Evolutionary conservation across 208 protist species (phyloP).

Genomic region (Leishmania braziliensis): DNA sequence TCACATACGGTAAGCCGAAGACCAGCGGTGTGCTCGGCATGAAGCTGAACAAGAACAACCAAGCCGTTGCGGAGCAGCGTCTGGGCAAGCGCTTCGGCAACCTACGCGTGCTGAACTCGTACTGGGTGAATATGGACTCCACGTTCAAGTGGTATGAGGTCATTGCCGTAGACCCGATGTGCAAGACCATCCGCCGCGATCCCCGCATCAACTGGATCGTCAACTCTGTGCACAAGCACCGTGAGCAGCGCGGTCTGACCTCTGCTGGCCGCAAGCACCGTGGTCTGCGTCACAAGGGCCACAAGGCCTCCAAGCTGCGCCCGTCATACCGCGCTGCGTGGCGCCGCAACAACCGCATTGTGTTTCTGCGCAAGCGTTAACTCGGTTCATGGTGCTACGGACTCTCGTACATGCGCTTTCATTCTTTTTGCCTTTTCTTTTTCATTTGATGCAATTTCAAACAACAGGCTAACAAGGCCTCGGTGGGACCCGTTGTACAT

Average conservation of each 20-base stretch:
- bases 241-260: constrained; percentile 98
- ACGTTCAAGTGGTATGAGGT: constrained; percentile 99
- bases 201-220: constrained; percentile 99
- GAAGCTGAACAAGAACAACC: constrained; percentile 97
- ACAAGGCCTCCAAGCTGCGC: constrained; percentile 94
- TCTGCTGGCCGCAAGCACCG: constrained; percentile 96
- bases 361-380: constrained; percentile 93
- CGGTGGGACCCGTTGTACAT: background rate
- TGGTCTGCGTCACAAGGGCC: constrained; percentile 96
- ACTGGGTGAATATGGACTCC: constrained; percentile 98
- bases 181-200: constrained; percentile 98
- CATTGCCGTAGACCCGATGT: constrained; percentile 98
- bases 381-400: background rate
- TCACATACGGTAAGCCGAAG: constrained; percentile 99
- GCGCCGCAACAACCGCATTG: constrained; percentile 98
- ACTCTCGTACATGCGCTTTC: constrained; percentile 9
- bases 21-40: constrained; percentile 97
- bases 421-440: constrained; percentile 18
- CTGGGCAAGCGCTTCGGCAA: constrained; percentile 95
- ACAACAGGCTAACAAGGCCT: background rate
- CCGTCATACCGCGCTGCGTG: constrained; percentile 96
- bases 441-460: constrained; percentile 10
- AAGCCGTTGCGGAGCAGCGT: constrained; percentile 97
- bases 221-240: constrained; percentile 96
- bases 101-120: constrained; percentile 99